Evolutionary conservation across 257 asterid genomes (phyloP).

Genomic region (Henckelia pumila): DNA sequence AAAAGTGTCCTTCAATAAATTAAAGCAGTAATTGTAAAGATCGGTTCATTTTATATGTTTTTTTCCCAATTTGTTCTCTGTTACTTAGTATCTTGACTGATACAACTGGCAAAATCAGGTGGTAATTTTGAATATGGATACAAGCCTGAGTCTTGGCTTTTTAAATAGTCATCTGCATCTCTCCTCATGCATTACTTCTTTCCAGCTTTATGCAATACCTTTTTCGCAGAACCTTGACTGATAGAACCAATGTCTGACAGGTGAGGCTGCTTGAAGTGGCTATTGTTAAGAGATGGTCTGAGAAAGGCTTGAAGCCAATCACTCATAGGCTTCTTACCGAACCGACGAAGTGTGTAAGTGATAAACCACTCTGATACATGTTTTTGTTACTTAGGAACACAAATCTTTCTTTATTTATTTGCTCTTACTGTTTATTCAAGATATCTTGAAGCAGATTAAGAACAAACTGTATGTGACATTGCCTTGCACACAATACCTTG

Average conservation of each 20-base stretch:
- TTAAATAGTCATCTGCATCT: not conserved
- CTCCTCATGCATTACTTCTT: not conserved
- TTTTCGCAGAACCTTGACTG: not conserved
- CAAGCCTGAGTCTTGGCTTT: not conserved
- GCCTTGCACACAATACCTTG: constrained; percentile 2
- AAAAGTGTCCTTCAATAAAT: not conserved
- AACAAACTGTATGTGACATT: constrained; percentile 1
- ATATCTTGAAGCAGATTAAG: not conserved
- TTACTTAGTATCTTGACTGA: not conserved
- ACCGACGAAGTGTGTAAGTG: constrained; percentile 58
- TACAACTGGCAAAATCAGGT: not conserved
- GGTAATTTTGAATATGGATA: not conserved
- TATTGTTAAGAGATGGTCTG: constrained; percentile 58
- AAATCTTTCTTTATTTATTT: constrained; percentile 22
- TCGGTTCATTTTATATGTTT: not conserved
- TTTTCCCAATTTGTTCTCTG: not conserved
- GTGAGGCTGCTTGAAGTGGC: constrained; percentile 76
- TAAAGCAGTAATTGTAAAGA: not conserved
- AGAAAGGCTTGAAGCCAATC: constrained; percentile 49
- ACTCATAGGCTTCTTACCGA: constrained; percentile 56
- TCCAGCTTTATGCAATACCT: not conserved
- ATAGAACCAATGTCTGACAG: constrained; percentile 41
- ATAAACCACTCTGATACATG: constrained; percentile 34
- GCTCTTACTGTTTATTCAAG: constrained; percentile 11
- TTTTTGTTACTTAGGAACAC: not conserved